These are phyloP conservation scores for Achaetomium macrosporum DNA, from an alignment of 2,329 filamentous ascomycete species.

Conservation along the genomic window DNA sequence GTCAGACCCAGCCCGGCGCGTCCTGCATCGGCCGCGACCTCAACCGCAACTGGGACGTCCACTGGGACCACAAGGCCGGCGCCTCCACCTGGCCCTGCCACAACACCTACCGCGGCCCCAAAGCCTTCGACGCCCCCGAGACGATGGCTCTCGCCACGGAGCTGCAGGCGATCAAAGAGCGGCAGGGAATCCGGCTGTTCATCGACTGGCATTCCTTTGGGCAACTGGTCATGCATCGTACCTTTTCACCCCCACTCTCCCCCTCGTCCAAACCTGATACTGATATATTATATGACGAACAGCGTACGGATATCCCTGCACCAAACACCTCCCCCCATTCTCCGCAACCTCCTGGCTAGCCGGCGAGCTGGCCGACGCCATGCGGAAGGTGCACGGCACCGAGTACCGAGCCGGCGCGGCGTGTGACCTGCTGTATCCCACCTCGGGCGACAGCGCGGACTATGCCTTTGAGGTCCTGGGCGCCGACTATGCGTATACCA, in stretches of 20 bases:
- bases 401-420: constrained; percentile 34
- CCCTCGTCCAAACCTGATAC: not conserved
- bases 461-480: constrained; percentile 28
- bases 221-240: constrained; percentile 59
- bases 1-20: constrained; percentile 36
- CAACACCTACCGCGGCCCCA: constrained; percentile 42
- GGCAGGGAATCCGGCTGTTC: constrained; percentile 51
- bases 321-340: constrained; percentile 37
- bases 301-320: constrained; percentile 56
- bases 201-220: constrained; percentile 62
- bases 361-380: constrained; percentile 43
- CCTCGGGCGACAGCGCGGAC: constrained; percentile 34
- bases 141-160: constrained; percentile 34
- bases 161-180: constrained; percentile 30
- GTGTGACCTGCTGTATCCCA: constrained; percentile 9
- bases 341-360: constrained; percentile 40
- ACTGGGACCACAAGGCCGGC: constrained; percentile 42
- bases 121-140: constrained; percentile 40
- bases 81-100: constrained; percentile 47
- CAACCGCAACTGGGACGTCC: constrained; percentile 55
- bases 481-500: constrained; percentile 20
- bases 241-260: constrained; percentile 25
- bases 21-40: constrained; percentile 46
- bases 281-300: constrained; percentile 27
- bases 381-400: constrained; percentile 38